Percentiles rank a stretch among this genome's conserved stretches.
Evolutionary conservation across 2,329 filamentous ascomycete species (phyloP).

Genomic region (Ascochyta rabiei): DNA sequence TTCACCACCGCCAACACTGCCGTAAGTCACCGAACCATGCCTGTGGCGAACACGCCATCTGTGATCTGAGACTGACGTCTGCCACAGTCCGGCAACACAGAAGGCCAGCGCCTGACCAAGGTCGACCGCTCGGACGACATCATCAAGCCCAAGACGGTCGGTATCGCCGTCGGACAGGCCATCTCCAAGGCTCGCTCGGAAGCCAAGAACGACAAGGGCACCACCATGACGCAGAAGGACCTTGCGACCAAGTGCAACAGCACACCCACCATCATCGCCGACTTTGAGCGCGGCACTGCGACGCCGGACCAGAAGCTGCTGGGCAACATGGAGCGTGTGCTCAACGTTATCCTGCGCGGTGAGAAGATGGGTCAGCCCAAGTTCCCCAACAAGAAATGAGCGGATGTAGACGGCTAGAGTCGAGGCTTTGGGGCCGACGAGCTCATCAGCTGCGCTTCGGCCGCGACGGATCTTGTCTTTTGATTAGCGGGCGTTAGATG

Average conservation of each 20-base stretch:
- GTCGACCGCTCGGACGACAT: slow-evolving; percentile 97
- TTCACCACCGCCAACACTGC: slow-evolving; percentile 72
- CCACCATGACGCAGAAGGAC: slow-evolving; percentile 85
- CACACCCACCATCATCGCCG: slow-evolving; percentile 76
- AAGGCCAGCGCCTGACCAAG: slow-evolving; percentile 96
- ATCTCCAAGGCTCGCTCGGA: slow-evolving; percentile 81
- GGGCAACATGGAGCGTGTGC: slow-evolving; percentile 75
- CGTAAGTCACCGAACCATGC: slow-evolving; percentile 62
- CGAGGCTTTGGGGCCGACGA: not conserved
- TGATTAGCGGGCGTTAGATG: slow-evolving; percentile 40
- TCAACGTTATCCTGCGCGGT: slow-evolving; percentile 88
- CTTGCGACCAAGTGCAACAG: slow-evolving; percentile 89
- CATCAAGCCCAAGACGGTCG: slow-evolving; percentile 90
- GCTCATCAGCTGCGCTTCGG: not conserved
- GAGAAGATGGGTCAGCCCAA: slow-evolving; percentile 83
- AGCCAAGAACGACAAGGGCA: slow-evolving; percentile 76
- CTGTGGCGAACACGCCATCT: not conserved
- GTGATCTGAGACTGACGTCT: slow-evolving; percentile 1
- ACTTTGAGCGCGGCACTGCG: slow-evolving; percentile 82
- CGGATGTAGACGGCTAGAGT: slow-evolving; percentile 40
- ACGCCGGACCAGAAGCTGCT: slow-evolving; percentile 85
- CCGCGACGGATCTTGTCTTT: slow-evolving; percentile 20
- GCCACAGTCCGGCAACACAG: slow-evolving; percentile 46
- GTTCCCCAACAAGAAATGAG: slow-evolving; percentile 65
- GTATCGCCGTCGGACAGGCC: slow-evolving; percentile 77